phyloP scores from a whole-genome alignment of 1,139 yeast genomes.

The Yamadazyma membranifaciens region DNA sequence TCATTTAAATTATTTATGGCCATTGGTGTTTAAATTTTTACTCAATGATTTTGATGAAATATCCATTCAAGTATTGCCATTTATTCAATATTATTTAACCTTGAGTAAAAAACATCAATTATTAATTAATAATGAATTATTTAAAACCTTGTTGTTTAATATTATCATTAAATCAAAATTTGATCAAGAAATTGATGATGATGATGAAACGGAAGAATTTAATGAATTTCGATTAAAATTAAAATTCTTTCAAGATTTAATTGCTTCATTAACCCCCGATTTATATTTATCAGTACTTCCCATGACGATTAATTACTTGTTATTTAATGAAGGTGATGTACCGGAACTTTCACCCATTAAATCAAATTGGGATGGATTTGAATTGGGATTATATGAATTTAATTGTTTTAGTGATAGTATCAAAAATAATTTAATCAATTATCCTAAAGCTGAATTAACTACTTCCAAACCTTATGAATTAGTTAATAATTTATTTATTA shows the following conservation, averaged over 20 bases:
- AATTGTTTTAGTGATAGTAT: conserved; percentile 77
- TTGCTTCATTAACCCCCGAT: conserved; percentile 72
- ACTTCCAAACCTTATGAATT: conserved; percentile 61
- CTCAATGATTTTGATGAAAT: conserved; percentile 87
- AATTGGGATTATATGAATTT: conserved; percentile 82
- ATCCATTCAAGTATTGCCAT: conserved; percentile 77
- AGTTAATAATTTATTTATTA: conserved; percentile 61
- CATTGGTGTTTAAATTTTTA: conserved; percentile 68
- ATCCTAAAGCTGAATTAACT: conserved; percentile 62
- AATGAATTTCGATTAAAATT: conserved; percentile 72
- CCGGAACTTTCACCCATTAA: not conserved
- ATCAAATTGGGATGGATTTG: conserved; percentile 71
- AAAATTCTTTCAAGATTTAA: conserved; percentile 78
- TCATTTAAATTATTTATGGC: conserved; percentile 54
- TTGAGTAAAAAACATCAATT: conserved; percentile 59
- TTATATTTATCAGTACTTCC: conserved; percentile 72
- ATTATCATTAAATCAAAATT: conserved; percentile 76
- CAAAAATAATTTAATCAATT: conserved; percentile 66
- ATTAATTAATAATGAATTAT: conserved; percentile 43
- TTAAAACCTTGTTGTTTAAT: conserved; percentile 64
- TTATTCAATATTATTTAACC: conserved; percentile 70
- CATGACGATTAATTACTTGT: conserved; percentile 58
- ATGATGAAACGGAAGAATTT: conserved; percentile 72
- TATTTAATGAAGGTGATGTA: conserved; percentile 28
- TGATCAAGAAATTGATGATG: conserved; percentile 62